Evolutionary conservation across 1,284 basidiomycete species (phyloP).

Genomic region (Naganishia cerealis): DNA sequence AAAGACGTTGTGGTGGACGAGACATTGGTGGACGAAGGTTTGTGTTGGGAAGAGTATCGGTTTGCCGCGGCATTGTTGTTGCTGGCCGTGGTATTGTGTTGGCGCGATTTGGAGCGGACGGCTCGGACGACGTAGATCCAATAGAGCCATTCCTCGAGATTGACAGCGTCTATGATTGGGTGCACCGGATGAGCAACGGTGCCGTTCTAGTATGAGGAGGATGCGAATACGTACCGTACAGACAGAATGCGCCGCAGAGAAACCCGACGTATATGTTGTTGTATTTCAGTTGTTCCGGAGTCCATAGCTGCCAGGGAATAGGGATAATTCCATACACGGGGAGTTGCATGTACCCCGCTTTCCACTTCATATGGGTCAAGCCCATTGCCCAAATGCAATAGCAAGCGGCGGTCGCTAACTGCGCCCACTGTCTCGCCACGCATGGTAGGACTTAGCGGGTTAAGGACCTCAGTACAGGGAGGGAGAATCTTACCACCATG

Average conservation of each 20-base stretch:
- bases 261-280: conserved; percentile 8
- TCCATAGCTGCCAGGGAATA: conserved; percentile 23
- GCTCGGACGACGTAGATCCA: conserved; percentile 28
- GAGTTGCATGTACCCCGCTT: conserved; percentile 14
- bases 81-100: neutral
- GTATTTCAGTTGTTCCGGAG: neutral
- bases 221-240: conserved; percentile 15
- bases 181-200: neutral
- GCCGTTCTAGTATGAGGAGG: too few species aligned
- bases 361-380: conserved; percentile 16
- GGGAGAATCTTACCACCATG: conserved; percentile 6
- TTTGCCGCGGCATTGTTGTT: neutral
- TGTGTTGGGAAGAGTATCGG: conserved; percentile 1
- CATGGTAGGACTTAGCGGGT: neutral
- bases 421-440: conserved; percentile 5
- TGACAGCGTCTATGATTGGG: conserved; percentile 22
- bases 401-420: conserved; percentile 14
- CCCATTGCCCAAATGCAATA: conserved; percentile 24
- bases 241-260: conserved; percentile 16
- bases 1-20: conserved; percentile 1
- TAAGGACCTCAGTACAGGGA: neutral
- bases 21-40: neutral
- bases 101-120: conserved; percentile 21
- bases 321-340: conserved; percentile 25
- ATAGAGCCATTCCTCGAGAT: conserved; percentile 29